Conservation (phyloP, 495 filamentous ascomycete genomes). For the Tuber brumale region DNA sequence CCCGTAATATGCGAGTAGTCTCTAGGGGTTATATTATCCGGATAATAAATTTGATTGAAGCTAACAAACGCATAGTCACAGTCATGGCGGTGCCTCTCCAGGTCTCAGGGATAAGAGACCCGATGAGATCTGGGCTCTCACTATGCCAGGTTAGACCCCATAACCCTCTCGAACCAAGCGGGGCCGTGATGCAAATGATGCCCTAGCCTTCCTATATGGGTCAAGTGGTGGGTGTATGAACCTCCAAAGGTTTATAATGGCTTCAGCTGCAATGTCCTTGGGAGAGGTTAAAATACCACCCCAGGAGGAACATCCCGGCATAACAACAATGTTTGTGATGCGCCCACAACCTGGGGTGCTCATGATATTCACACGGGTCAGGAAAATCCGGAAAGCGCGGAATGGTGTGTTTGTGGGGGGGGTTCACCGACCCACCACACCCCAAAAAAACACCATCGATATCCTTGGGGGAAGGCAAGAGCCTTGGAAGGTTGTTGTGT, state of each 20-base stretch:
- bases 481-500: neutral
- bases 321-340: conserved; percentile 35
- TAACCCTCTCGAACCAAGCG: neutral
- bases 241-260: conserved; percentile 45
- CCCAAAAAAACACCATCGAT: conserved; percentile 44
- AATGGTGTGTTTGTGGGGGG: conserved; percentile 46
- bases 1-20: conserved; percentile 46
- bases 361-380: conserved; percentile 49
- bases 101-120: conserved; percentile 44
- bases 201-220: conserved; percentile 51
- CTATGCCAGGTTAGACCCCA: conserved; percentile 44
- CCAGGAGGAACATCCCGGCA: conserved; percentile 47
- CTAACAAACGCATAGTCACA: conserved; percentile 44
- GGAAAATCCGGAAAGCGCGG: conserved; percentile 9
- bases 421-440: conserved; percentile 46
- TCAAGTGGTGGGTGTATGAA: conserved; percentile 46
- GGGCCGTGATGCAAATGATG: neutral
- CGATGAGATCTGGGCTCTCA: conserved; percentile 54
- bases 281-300: conserved; percentile 47
- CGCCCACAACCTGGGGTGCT: conserved; percentile 40
- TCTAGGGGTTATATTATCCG: neutral
- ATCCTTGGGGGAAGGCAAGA: conserved; percentile 48
- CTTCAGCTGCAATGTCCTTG: conserved; percentile 51
- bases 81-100: conserved; percentile 49
- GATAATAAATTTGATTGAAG: neutral